These are phyloP conservation scores for Rhizoctonia solani DNA, from an alignment of 1,284 basidiomycete species.

Conservation along the genomic window DNA sequence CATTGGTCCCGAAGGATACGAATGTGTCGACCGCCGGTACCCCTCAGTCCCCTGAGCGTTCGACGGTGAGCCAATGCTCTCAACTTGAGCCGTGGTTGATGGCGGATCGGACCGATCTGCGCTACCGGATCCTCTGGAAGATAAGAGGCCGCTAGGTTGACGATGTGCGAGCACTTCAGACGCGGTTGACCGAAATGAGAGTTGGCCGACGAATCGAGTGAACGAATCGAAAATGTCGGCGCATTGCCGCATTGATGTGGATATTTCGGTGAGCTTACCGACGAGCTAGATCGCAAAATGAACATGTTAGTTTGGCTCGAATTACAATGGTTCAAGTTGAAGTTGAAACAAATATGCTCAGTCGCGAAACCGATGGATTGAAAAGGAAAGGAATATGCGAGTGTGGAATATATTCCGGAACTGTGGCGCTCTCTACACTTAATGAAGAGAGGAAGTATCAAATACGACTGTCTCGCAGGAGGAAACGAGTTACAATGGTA, in stretches of 20 bases:
- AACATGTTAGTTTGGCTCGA: neutral
- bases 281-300: constrained; percentile 1
- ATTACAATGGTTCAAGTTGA: neutral
- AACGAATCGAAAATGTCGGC: constrained; percentile 28
- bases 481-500: constrained; percentile 26
- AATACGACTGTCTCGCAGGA: constrained; percentile 24
- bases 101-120: neutral
- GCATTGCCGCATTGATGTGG: constrained; percentile 29
- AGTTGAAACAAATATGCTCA: constrained; percentile 13
- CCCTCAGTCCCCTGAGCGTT: neutral
- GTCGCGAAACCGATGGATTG: constrained; percentile 21
- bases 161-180: neutral
- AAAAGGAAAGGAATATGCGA: neutral
- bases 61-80: neutral
- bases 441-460: neutral
- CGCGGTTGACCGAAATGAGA: constrained; percentile 3
- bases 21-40: constrained; percentile 11
- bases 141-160: neutral
- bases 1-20: constrained; percentile 3
- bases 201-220: constrained; percentile 15
- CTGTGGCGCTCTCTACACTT: constrained; percentile 5
- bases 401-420: constrained; percentile 3
- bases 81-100: neutral
- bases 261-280: constrained; percentile 24
- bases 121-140: neutral